Evolutionary conservation across 148 eudicot genomes (phyloP), one percentile per base, ranked within the genome.

Genomic region (Chenopodium quinoa): DNA sequence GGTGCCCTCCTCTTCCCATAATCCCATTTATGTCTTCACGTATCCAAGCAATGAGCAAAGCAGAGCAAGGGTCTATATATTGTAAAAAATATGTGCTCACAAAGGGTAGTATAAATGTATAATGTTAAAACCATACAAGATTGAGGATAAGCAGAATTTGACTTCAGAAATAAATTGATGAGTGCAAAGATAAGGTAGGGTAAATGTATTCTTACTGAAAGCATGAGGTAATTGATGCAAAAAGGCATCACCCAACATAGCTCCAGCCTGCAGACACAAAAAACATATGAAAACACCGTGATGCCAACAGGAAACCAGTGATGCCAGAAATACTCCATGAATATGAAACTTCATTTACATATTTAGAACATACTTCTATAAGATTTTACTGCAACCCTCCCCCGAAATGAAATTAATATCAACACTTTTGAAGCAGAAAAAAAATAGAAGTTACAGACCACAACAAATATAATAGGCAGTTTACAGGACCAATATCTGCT

Each of bases 231-330:
- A 75, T 85, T 95, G 99, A 88, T 95, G 99, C 88, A 95, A 90
- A 88, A 95, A 95, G 75, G 99, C 97, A 87, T 95, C 97, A 20
- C 99, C 99, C 69, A 95, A 84, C 99, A 93, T 95, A n/a, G 99
- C 99, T 86, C 99, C 99, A 40, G 99, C 99, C 99, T 95, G 91
- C 83, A 86, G 75, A 83, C 40, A 71, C 50, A 72, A 23, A 52
- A 76, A 48, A 58, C 27, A 71, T 14, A 78, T 34, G 50, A 47
- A 63, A 54, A 65, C 46, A 48, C 52, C 56, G 46, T 62, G 54
- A 76, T 25, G 71, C 22, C 8, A 34, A 22, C 22, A 58, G 48
- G 31, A 22, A 50, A 29, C 13, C 16, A 60, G 37, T 6, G 50
- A 62, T 34, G 23, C 65, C 22, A 80, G 23, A 54, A 37, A 29